Evolutionary conservation across 2,329 filamentous ascomycete genomes (phyloP).

Genomic region (Amylocarpus encephaloides): DNA sequence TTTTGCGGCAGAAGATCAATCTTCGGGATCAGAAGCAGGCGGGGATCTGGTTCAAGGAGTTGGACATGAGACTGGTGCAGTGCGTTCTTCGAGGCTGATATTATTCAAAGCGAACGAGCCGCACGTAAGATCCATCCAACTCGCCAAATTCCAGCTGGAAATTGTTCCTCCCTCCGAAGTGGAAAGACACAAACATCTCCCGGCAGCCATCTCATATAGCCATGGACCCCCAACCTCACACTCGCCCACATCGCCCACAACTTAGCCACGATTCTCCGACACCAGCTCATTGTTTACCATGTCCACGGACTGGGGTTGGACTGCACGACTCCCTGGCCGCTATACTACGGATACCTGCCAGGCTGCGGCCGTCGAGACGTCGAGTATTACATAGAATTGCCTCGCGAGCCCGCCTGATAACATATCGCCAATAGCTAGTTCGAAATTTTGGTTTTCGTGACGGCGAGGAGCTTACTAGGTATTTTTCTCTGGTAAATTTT

Average conservation of each 20-base stretch:
- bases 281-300: conserved; percentile 33
- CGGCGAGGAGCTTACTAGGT: conserved; percentile 23
- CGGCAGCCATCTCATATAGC: conserved; percentile 17
- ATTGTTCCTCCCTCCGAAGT: conserved; percentile 38
- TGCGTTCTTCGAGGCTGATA: neutral
- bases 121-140: neutral
- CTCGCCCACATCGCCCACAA: conserved; percentile 34
- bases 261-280: conserved; percentile 32
- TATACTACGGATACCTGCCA: conserved; percentile 31
- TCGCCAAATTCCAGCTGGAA: conserved; percentile 34
- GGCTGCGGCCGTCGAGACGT: conserved; percentile 28
- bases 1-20: conserved; percentile 39
- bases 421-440: conserved; percentile 24
- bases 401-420: conserved; percentile 22
- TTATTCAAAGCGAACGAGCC: no score
- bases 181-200: conserved; percentile 33
- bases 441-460: conserved; percentile 30
- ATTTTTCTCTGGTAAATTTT: neutral
- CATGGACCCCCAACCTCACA: conserved; percentile 34
- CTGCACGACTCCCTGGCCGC: conserved; percentile 24
- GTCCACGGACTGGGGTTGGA: conserved; percentile 17
- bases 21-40: conserved; percentile 36
- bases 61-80: conserved; percentile 39
- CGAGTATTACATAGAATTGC: conserved; percentile 30
- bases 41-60: conserved; percentile 41